These are phyloP conservation scores for Yarrowia phangngaensis DNA, from an alignment of 805 yeast species.

Conservation along the genomic window DNA sequence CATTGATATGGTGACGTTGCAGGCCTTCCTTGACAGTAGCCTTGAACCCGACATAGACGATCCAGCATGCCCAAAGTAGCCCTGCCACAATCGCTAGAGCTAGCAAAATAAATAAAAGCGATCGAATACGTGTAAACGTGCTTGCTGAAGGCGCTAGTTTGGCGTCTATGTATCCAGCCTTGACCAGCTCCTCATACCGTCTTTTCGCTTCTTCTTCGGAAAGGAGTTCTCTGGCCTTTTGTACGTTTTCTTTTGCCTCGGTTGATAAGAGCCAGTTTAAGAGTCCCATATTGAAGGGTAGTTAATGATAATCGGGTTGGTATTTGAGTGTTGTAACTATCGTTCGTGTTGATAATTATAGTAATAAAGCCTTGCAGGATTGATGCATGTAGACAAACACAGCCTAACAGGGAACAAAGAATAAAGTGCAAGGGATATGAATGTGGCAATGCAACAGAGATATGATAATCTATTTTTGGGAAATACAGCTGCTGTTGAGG, in stretches of 20 bases:
- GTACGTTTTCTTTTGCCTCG: not conserved
- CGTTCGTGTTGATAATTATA: too few species aligned
- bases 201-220: conserved; percentile 20
- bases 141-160: conserved; percentile 3
- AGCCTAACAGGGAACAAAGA: too few species aligned
- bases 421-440: too few species aligned
- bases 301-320: not conserved
- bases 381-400: too few species aligned
- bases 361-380: too few species aligned
- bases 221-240: conserved; percentile 8
- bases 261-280: conserved; percentile 16
- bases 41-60: conserved; percentile 11
- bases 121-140: conserved; percentile 18
- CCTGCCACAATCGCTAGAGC: conserved; percentile 12
- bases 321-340: too few species aligned
- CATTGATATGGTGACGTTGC: conserved; percentile 16
- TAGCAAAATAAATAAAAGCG: conserved; percentile 11
- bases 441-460: too few species aligned
- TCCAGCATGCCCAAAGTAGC: conserved; percentile 2
- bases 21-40: conserved; percentile 24
- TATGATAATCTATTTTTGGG: too few species aligned
- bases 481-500: too few species aligned
- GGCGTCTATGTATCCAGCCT: conserved; percentile 7
- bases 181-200: conserved; percentile 23
- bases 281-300: conserved; percentile 3